Conservation (phyloP, 208 protist genomes). For the Leishmania gerbilli region DNA sequence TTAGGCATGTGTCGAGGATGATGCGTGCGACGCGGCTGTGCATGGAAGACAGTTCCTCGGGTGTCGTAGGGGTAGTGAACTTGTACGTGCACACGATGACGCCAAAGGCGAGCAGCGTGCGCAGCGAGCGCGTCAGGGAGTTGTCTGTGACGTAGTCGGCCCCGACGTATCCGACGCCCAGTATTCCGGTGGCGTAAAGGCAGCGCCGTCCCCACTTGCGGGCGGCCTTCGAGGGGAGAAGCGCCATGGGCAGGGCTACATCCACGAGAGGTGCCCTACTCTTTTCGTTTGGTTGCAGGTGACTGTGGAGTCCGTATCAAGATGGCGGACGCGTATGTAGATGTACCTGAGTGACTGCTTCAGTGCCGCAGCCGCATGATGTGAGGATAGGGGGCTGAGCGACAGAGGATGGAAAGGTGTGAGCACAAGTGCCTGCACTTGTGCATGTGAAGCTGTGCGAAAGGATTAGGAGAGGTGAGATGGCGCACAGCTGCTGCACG, state of each 20-base stretch:
- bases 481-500: neutral
- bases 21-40: conserved; percentile 48
- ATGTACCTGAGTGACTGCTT: neutral
- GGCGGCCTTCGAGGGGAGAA: neutral
- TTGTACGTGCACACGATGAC: conserved; percentile 71
- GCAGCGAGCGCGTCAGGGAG: conserved; percentile 70
- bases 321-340: neutral
- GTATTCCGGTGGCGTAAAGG: conserved; percentile 23
- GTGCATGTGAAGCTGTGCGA: neutral
- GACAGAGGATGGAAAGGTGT: neutral
- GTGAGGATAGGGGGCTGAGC: neutral
- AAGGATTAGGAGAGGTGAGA: neutral
- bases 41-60: conserved; percentile 57
- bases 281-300: neutral
- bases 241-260: neutral
- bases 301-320: neutral
- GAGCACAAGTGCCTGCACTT: neutral
- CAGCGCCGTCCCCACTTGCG: conserved; percentile 30
- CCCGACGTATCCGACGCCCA: conserved; percentile 27
- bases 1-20: conserved; percentile 64
- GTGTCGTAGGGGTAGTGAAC: conserved; percentile 50
- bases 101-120: conserved; percentile 41
- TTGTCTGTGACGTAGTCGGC: conserved; percentile 54
- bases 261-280: neutral
- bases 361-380: neutral